Conservation (phyloP, 2,329 filamentous ascomycete genomes). For the Fusarium humuli region DNA sequence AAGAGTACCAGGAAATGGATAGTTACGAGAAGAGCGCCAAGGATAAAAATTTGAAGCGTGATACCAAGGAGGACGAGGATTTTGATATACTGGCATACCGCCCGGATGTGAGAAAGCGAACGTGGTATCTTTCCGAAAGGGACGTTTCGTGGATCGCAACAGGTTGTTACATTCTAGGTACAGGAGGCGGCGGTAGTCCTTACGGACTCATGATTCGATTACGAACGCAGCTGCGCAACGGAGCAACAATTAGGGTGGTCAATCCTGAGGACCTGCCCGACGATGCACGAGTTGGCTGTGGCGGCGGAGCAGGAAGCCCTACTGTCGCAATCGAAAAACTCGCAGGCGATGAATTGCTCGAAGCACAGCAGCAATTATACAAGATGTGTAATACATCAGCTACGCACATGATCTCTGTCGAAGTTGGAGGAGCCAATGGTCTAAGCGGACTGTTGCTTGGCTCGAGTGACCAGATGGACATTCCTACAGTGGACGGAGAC, state of each 20-base stretch:
- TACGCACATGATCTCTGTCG: constrained; percentile 70
- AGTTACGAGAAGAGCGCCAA: constrained; percentile 36
- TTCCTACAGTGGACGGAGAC: constrained; percentile 65
- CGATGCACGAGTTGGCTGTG: constrained; percentile 65
- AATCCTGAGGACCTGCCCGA: constrained; percentile 62
- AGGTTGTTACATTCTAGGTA: constrained; percentile 71
- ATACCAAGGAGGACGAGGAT: constrained; percentile 30
- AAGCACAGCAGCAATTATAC: constrained; percentile 65
- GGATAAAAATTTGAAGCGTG: neutral
- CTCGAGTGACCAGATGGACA: constrained; percentile 62
- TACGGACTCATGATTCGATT: constrained; percentile 64
- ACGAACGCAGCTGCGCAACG: constrained; percentile 61
- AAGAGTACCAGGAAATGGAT: constrained; percentile 31
- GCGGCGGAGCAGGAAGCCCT: constrained; percentile 69
- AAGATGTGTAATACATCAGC: constrained; percentile 59
- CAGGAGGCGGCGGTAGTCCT: constrained; percentile 69
- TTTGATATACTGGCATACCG: constrained; percentile 57
- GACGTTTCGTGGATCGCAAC: constrained; percentile 68
- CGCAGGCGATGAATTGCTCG: constrained; percentile 65
- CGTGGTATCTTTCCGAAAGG: constrained; percentile 69
- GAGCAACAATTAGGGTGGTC: constrained; percentile 64
- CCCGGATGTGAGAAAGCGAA: constrained; percentile 61
- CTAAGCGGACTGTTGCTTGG: constrained; percentile 69
- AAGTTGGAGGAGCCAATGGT: constrained; percentile 76
- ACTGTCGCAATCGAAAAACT: constrained; percentile 71